Evolutionary conservation across 2,329 filamentous ascomycete genomes (phyloP).

Genomic region (Fusarium sp.): DNA sequence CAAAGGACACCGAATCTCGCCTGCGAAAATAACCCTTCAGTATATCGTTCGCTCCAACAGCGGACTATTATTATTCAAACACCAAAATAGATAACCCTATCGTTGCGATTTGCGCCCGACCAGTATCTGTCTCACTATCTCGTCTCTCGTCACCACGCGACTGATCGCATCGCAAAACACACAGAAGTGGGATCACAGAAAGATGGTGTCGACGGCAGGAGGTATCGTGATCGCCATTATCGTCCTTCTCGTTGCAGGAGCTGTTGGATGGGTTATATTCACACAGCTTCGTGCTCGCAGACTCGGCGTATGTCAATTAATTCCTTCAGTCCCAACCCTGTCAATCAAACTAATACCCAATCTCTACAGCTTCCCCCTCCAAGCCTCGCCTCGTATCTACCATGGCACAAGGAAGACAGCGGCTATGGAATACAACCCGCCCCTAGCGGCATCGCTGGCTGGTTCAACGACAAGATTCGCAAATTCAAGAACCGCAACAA

Average conservation of each 20-base stretch:
- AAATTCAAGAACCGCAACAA: conserved; percentile 72
- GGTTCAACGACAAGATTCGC: conserved; percentile 74
- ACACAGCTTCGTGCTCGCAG: conserved; percentile 76
- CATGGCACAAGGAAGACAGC: conserved; percentile 66
- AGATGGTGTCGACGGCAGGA: conserved; percentile 68
- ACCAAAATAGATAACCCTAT: not conserved
- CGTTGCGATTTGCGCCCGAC: conserved; percentile 1
- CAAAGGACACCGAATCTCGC: not conserved
- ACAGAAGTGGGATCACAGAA: conserved; percentile 28
- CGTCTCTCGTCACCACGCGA: conserved; percentile 12
- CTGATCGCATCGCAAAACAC: conserved; percentile 11
- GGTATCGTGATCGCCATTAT: conserved; percentile 79
- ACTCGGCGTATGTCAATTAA: conserved; percentile 66
- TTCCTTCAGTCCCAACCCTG: not conserved
- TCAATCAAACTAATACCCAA: conserved; percentile 11
- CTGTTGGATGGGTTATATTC: conserved; percentile 74
- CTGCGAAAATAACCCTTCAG: not conserved
- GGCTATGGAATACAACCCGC: conserved; percentile 63
- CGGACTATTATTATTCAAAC: not conserved
- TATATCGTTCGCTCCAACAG: not conserved
- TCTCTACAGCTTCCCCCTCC: conserved; percentile 73
- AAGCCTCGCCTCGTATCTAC: conserved; percentile 73
- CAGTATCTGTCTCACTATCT: not conserved
- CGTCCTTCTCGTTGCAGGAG: conserved; percentile 66
- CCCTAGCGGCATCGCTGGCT: conserved; percentile 72